phyloP scores from a whole-genome alignment of 139 green algal genomes.

The Gonium pectorale region DNA sequence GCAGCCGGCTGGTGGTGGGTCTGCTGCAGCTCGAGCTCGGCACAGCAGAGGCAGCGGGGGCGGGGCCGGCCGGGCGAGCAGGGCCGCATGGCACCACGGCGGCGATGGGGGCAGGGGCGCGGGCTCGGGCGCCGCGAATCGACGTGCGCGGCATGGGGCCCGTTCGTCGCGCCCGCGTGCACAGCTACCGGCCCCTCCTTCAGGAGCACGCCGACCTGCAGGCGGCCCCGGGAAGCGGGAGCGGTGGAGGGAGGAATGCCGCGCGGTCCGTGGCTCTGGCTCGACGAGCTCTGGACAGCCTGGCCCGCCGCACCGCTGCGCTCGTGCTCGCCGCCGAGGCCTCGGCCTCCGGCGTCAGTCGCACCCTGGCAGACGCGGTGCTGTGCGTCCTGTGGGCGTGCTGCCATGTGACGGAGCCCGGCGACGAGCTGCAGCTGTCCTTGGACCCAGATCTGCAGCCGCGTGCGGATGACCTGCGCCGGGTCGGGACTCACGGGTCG shows the following conservation, averaged over 20 bases:
- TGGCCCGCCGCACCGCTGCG: background rate
- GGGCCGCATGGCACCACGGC: too few relatives aligned
- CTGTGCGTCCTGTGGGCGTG: constrained; percentile 12
- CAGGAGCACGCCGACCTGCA: background rate
- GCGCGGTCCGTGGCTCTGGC: too few relatives aligned
- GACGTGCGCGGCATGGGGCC: background rate
- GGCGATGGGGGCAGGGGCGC: too few relatives aligned
- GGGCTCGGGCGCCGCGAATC: background rate
- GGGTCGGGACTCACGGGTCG: too few relatives aligned
- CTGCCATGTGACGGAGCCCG: background rate
- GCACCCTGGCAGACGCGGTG: background rate
- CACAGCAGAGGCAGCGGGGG: too few relatives aligned
- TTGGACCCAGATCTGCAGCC: too few relatives aligned
- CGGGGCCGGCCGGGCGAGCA: too few relatives aligned
- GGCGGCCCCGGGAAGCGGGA: too few relatives aligned
- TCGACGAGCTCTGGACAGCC: background rate
- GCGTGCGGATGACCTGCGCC: too few relatives aligned
- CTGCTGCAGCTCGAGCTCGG: background rate
- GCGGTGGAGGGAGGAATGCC: too few relatives aligned
- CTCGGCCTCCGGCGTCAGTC: background rate
- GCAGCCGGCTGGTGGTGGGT: background rate
- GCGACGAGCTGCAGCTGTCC: background rate
- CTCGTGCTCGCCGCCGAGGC: background rate
- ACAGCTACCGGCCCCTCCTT: too few relatives aligned
- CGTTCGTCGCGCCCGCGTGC: background rate